These are phyloP conservation scores for Ogataea populi-albae DNA, from an alignment of 805 yeast genomes.

Conservation along the genomic window DNA sequence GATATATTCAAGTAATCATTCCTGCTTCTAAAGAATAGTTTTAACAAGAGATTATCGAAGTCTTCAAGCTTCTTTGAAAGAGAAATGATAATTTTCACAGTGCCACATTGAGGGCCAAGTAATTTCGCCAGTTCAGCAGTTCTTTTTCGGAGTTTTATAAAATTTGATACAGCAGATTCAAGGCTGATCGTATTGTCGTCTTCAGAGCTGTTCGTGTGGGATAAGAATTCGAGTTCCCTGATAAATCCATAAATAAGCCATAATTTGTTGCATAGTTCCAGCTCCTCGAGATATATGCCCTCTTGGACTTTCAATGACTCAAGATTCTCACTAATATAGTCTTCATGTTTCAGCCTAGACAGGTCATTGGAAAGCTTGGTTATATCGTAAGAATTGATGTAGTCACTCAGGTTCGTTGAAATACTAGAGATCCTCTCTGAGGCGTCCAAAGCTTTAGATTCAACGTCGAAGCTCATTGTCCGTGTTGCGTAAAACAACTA, in stretches of 20 bases:
- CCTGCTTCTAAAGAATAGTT: conserved; percentile 9
- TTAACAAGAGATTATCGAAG: conserved; percentile 8
- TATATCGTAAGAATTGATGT: conserved; percentile 12
- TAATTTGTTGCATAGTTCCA: conserved; percentile 31
- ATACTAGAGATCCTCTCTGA: conserved; percentile 31
- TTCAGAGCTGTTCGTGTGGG: conserved; percentile 8
- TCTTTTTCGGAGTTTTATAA: conserved; percentile 13
- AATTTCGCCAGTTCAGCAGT: conserved; percentile 5
- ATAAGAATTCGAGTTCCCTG: conserved; percentile 20
- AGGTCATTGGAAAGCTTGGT: conserved; percentile 12
- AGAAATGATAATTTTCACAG: conserved; percentile 16
- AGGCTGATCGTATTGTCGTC: conserved; percentile 16
- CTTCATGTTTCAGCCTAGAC: not conserved
- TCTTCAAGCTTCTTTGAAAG: conserved; percentile 11
- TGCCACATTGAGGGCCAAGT: conserved; percentile 7
- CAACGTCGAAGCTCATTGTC: too few relatives aligned
- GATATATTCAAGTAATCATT: conserved; percentile 17
- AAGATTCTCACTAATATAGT: not conserved
- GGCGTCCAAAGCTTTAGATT: too few relatives aligned
- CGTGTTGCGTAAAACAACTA: too few relatives aligned
- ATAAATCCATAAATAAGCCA: conserved; percentile 32
- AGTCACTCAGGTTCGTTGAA: conserved; percentile 1
- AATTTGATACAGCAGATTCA: conserved; percentile 12
- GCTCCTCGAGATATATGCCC: conserved; percentile 21
- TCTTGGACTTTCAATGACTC: conserved; percentile 10